Evolutionary conservation across 176 grass and related monocot genomes (phyloP), one percentile per base, ranked within the genome.

Genomic region (Guadua angustifolia): DNA sequence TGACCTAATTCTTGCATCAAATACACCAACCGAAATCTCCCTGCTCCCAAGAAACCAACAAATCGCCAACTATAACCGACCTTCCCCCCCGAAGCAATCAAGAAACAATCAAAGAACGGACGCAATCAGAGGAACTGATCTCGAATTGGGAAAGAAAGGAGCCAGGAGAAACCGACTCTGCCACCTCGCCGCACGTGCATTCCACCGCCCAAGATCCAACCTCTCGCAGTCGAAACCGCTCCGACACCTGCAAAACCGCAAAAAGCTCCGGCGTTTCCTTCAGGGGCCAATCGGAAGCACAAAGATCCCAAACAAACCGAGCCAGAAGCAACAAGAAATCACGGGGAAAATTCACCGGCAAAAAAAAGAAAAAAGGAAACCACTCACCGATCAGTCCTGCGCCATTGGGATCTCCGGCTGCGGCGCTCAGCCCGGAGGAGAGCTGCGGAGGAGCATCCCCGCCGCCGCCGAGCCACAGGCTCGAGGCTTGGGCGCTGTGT

Each of bases 21-120:
- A 68, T 33, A 56, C 22, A n/a, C 46, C 49, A 32, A 58, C 49
- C 49, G 21, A 35, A 77, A 68, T 77, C 72, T 77, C 35, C 73
- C 72, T 69, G 62, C 83, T 77, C 74, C 74, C 83, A 22, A 36
- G 60, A 29, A 73, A n/a, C 40, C 69, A 63, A 29, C 69, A 74
- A 63, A 73, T 33, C 26, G 25, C 1, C 16, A 51, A 10, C 43
- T 21, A 16, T 51, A 82, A 32, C 70, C 13, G 7, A 40, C 63
- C 21, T 71, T 82, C 35, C 59, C 51, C 79, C 19, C 38, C n/a
- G 9, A 44, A 51, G n/a, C 49, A 81, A 70, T 39, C 35, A 57
- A 81, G 65, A 56, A 32, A 1, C 59, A 29, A 63, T 63, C 60
- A 7, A 63, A 61, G 60, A 81, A 18, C 49, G 7, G n/a, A 16